Evolutionary conservation across 495 filamentous ascomycete species (phyloP).

Genomic region (Aspergillus kassunensis): DNA sequence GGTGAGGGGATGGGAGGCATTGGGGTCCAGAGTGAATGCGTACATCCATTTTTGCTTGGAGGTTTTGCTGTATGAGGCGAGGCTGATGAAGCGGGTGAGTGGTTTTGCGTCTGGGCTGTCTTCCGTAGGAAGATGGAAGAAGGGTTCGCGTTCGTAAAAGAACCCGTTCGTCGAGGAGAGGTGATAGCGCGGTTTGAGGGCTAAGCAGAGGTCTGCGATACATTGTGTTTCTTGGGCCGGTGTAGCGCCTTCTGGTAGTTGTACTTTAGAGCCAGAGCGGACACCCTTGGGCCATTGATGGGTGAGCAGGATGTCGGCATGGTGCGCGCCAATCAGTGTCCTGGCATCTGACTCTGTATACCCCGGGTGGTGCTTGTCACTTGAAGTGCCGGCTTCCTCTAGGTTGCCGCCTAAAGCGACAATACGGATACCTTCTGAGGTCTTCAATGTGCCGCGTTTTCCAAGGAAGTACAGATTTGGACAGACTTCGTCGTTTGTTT

Average conservation of each 20-base stretch:
- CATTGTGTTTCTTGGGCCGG: conserved; percentile 49
- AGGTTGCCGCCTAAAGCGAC: conserved; percentile 72
- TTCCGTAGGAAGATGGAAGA: conserved; percentile 65
- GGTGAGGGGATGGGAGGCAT: conserved; percentile 48
- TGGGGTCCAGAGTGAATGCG: conserved; percentile 75
- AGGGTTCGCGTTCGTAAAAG: conserved; percentile 90
- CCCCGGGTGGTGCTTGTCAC: conserved; percentile 61
- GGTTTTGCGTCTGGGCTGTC: conserved; percentile 48
- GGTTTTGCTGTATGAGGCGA: conserved; percentile 70
- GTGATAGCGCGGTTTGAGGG: conserved; percentile 83
- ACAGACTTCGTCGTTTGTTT: conserved; percentile 77
- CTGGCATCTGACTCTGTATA: conserved; percentile 76
- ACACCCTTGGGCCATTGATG: conserved; percentile 76
- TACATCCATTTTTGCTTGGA: conserved; percentile 82
- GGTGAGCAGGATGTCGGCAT: conserved; percentile 81
- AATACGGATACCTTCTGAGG: conserved; percentile 82
- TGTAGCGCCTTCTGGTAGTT: conserved; percentile 40
- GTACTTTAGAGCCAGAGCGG: conserved; percentile 54
- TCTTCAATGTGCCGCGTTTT: conserved; percentile 79
- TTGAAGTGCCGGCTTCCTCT: conserved; percentile 51
- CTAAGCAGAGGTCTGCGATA: conserved; percentile 66
- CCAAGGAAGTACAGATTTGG: conserved; percentile 84
- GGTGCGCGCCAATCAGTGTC: conserved; percentile 65
- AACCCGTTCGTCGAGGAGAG: conserved; percentile 63
- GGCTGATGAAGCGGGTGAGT: conserved; percentile 82